phyloP scores from a whole-genome alignment of 192 early-diverging fungal genomes.

The Dissophora ornata region DNA sequence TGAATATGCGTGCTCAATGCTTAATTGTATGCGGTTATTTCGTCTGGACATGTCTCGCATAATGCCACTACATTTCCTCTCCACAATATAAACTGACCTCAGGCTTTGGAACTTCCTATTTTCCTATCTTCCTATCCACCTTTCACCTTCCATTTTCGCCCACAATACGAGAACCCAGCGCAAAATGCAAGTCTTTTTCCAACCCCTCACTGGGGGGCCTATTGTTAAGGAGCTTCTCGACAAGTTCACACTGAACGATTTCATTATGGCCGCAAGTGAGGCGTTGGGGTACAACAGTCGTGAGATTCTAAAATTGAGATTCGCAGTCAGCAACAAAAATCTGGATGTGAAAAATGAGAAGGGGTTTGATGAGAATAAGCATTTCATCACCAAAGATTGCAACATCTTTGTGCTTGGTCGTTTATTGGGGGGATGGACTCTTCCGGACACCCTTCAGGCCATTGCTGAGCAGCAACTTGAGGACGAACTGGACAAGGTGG shows the following conservation, averaged over 20 bases:
- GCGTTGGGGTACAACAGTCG: conserved; percentile 3
- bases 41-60: too few species aligned
- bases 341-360: conserved; percentile 5
- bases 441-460: conserved; percentile 14
- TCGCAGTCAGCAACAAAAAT: conserved; percentile 10
- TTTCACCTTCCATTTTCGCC: neutral
- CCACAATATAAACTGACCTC: neutral
- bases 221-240: neutral
- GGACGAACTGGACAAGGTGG: conserved; percentile 14
- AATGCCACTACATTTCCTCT: too few species aligned
- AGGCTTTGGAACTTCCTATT: too few species aligned
- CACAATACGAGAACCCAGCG: neutral
- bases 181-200: conserved; percentile 26
- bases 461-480: conserved; percentile 29
- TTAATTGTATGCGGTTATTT: too few species aligned
- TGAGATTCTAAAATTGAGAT: conserved; percentile 16
- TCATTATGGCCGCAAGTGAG: neutral
- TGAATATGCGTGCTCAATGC: too few species aligned
- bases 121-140: neutral
- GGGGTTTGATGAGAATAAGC: conserved; percentile 7
- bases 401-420: conserved; percentile 38
- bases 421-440: conserved; percentile 18
- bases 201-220: neutral
- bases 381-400: conserved; percentile 9
- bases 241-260: conserved; percentile 12